phyloP scores from a whole-genome alignment of 768 basidiomycete genomes.

The Mycena rebaudengoi region DNA sequence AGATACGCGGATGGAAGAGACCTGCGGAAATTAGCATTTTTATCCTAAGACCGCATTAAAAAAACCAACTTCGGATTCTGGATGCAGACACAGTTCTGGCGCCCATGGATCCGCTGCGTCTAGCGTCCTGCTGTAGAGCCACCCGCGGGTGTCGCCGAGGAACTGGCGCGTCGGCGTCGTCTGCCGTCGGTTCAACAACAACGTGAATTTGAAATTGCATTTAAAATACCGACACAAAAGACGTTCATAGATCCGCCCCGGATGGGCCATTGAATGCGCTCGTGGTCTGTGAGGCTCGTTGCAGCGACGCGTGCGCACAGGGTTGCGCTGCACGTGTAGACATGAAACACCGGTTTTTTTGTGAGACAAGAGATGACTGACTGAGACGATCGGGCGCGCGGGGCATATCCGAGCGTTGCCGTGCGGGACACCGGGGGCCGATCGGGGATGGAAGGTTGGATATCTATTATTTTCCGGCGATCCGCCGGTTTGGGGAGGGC shows the following conservation, averaged over 20 bases:
- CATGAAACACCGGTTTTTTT: too few relatives aligned
- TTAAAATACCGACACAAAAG: not conserved
- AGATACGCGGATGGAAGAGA: conserved; percentile 15
- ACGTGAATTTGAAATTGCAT: not conserved
- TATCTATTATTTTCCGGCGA: not conserved
- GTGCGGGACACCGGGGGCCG: not conserved
- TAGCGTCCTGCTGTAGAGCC: conserved; percentile 11
- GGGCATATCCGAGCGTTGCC: not conserved
- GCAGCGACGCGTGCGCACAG: conserved; percentile 1
- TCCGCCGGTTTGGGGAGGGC: not conserved
- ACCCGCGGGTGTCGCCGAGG: conserved; percentile 16
- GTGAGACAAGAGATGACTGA: not conserved
- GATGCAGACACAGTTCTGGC: conserved; percentile 11
- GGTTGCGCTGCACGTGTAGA: not conserved
- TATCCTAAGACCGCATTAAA: not conserved
- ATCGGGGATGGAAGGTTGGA: not conserved
- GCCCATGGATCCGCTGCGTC: conserved; percentile 13
- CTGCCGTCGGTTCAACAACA: not conserved
- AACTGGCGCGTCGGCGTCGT: conserved; percentile 12
- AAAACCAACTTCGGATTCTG: conserved; percentile 10
- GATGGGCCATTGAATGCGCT: not conserved
- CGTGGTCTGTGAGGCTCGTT: not conserved
- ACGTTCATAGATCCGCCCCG: not conserved
- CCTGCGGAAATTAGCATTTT: not conserved
- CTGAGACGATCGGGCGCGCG: not conserved